phyloP scores from a whole-genome alignment of 2,329 filamentous ascomycete genomes.

The Stemphylium vesicarium region DNA sequence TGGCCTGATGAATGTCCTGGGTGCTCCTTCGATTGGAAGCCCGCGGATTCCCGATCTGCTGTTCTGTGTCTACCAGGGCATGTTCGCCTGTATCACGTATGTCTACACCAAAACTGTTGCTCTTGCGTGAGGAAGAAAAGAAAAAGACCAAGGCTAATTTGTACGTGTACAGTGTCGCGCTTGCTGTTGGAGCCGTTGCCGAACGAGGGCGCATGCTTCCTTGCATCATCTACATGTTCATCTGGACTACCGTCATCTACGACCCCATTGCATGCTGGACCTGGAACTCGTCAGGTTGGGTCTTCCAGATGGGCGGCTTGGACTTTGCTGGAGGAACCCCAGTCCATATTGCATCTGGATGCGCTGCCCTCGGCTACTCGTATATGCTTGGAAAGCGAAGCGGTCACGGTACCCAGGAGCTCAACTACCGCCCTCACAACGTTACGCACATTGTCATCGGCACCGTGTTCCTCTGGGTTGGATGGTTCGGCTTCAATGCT shows the following conservation, averaged over 20 bases:
- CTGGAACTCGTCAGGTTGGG: constrained; percentile 86
- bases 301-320: constrained; percentile 76
- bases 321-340: constrained; percentile 92
- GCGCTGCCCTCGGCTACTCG: constrained; percentile 85
- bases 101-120: constrained; percentile 41
- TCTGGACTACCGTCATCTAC: constrained; percentile 90
- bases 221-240: constrained; percentile 88
- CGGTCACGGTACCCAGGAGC: constrained; percentile 83
- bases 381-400: constrained; percentile 87
- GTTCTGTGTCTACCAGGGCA: constrained; percentile 85
- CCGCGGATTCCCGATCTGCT: constrained; percentile 78
- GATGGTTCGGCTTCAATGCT: constrained; percentile 95
- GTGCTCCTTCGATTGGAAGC: constrained; percentile 75
- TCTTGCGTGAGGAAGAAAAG: no score
- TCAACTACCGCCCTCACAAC: constrained; percentile 92
- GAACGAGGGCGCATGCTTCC: constrained; percentile 89
- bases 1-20: constrained; percentile 78
- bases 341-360: constrained; percentile 85
- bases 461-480: constrained; percentile 93
- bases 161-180: constrained; percentile 66
- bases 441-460: constrained; percentile 91
- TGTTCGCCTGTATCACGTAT: constrained; percentile 88
- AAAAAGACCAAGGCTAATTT: no score
- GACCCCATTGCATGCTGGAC: constrained; percentile 95
- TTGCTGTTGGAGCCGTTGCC: constrained; percentile 83